Evolutionary conservation across 768 basidiomycete species (phyloP), one percentile per base, ranked within the genome.

Genomic region (Phylloporus arenicola): DNA sequence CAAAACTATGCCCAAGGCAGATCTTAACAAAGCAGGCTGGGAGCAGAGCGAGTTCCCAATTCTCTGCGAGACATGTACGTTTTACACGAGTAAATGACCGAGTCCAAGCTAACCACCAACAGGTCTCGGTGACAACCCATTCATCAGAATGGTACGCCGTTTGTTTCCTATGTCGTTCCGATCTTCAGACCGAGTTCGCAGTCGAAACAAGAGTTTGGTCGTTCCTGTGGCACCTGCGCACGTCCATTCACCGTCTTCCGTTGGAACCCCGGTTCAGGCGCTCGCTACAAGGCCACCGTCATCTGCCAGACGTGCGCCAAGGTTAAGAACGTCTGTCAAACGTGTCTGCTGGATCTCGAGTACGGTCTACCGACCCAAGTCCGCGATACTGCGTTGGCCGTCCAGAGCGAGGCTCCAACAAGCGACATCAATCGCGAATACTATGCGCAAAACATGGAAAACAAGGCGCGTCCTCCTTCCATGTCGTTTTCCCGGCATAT

Each of bases 361-460:
- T 99, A 93, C 58, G 90, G 91, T 24, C 73, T 99, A 19, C 96
- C 96, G 6, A 94, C 93, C 0, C 96, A 99, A 76, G 93, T 98
- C 10, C 79, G 96, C 46, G 96, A 99, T 67, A 96, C 94, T 2
- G 96, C 96, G 9, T 71, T 99, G 44, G 92, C 86, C 1, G 58
- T 88, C 20, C 76, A 87, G 65, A 87, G 82, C 61, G 87, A 88
- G 53, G 95, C 96, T 0, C 96, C 96, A 6, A 93, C 87, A 45
- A 95, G 93, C 64, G 94, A 98, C 58, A 89, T 99, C 71, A 99
- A 99, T 68, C 79, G 95, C 63, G 90, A 95, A 73, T 95, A 89
- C 64, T 88, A 88, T 66, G 91, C 90, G 1, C 91, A 95, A 70
- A 93, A 92, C 67, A 85, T 92, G 83, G 87, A 91, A 68, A 73